phyloP scores from a whole-genome alignment of 2,329 filamentous ascomycete species.

The Parastagonospora nodorum region DNA sequence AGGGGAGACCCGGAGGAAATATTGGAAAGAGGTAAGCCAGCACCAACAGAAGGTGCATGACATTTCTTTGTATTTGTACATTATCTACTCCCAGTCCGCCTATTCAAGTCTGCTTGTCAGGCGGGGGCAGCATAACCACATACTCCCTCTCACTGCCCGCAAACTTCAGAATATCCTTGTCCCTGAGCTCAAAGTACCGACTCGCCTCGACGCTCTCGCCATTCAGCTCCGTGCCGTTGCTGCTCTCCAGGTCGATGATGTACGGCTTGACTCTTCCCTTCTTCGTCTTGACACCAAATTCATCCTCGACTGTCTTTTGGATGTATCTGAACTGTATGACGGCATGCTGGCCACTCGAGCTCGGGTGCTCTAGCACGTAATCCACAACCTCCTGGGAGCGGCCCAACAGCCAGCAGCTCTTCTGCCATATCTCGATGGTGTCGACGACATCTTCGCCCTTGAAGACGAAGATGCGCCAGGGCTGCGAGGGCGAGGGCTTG shows the following conservation, averaged over 20 bases:
- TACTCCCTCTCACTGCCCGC: constrained; percentile 90
- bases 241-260: constrained; percentile 89
- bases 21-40: no score
- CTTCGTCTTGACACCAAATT: constrained; percentile 60
- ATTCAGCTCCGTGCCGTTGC: constrained; percentile 87
- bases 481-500: constrained; percentile 76
- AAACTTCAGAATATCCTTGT: constrained; percentile 89
- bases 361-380: constrained; percentile 83
- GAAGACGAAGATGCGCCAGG: constrained; percentile 93
- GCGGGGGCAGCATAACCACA: constrained; percentile 79
- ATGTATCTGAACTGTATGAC: constrained; percentile 90
- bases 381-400: constrained; percentile 82
- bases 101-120: constrained; percentile 11
- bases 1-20: no score
- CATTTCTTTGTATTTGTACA: no score
- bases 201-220: constrained; percentile 73
- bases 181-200: constrained; percentile 82
- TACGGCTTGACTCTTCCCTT: constrained; percentile 69
- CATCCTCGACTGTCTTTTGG: constrained; percentile 84
- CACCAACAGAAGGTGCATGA: no score
- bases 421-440: constrained; percentile 74
- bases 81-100: no score
- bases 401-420: constrained; percentile 91
- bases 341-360: constrained; percentile 92
- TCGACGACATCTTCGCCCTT: constrained; percentile 81